Conservation (phyloP, 2,329 filamentous ascomycete genomes). For the Neocucurbitaria cava region DNA sequence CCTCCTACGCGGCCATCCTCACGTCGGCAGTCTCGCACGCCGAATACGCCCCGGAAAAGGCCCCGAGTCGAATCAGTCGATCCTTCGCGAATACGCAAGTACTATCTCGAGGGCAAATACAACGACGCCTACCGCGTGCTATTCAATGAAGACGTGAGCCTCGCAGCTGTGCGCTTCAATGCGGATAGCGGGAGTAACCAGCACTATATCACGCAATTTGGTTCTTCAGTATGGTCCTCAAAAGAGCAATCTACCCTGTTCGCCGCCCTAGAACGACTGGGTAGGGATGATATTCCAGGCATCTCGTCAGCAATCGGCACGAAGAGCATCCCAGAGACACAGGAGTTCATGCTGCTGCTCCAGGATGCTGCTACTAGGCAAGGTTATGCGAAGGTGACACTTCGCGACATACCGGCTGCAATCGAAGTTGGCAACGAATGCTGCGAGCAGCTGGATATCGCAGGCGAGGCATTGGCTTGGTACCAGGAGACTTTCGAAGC, state of each 20-base stretch:
- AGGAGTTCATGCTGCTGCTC: slow-evolving; percentile 71
- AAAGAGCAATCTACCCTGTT: slow-evolving; percentile 77
- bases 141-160: slow-evolving; percentile 40
- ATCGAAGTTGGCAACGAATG: slow-evolving; percentile 73
- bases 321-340: slow-evolving; percentile 78
- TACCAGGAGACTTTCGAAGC: slow-evolving; percentile 71
- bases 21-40: slow-evolving; percentile 18
- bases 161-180: slow-evolving; percentile 26
- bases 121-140: slow-evolving; percentile 52
- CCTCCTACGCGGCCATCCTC: slow-evolving; percentile 6
- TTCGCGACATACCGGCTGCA: slow-evolving; percentile 71
- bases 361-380: slow-evolving; percentile 55
- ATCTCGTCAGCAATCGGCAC: slow-evolving; percentile 70
- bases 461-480: slow-evolving; percentile 70
- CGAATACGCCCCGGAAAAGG: slow-evolving; percentile 31
- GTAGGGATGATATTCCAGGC: slow-evolving; percentile 65
- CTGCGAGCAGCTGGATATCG: slow-evolving; percentile 69
- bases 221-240: slow-evolving; percentile 72
- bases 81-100: slow-evolving; percentile 21
- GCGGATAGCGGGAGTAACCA: slow-evolving; percentile 3
- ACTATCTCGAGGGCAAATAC: slow-evolving; percentile 51
- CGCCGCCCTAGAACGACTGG: slow-evolving; percentile 67
- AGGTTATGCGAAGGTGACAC: slow-evolving; percentile 46
- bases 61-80: slow-evolving; percentile 29
- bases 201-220: slow-evolving; percentile 64